Evolutionary conservation across 139 green algal species (phyloP).

Genomic region (Klebsormidium nitens): DNA sequence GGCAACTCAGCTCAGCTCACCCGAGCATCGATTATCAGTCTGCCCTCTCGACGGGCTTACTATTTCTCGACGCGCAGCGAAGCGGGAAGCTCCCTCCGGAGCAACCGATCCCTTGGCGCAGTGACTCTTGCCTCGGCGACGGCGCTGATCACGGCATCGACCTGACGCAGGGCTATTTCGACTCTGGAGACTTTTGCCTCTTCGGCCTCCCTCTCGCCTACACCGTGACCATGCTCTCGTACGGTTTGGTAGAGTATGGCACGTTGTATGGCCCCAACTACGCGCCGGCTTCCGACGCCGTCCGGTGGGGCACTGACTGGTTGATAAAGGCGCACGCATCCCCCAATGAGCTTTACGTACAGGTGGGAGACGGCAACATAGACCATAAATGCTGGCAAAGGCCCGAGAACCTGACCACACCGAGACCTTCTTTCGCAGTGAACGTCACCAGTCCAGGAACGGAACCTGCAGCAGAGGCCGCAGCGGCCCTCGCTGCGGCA

Average conservation of each 20-base stretch:
- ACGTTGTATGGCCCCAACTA: conserved; percentile 35
- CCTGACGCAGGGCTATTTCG: conserved; percentile 47
- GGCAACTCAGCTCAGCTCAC: too few species aligned
- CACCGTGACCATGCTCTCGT: conserved; percentile 34
- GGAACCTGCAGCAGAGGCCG: conserved; percentile 51
- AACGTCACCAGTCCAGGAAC: conserved; percentile 44
- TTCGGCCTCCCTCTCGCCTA: conserved; percentile 44
- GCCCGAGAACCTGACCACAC: conserved; percentile 50
- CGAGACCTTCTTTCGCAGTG: conserved; percentile 12
- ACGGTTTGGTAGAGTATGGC: conserved; percentile 35
- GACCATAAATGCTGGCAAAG: conserved; percentile 58
- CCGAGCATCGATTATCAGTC: too few species aligned
- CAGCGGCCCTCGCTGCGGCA: conserved; percentile 62
- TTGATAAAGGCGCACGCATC: conserved; percentile 43
- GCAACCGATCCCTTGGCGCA: conserved; percentile 47
- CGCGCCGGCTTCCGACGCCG: conserved; percentile 28
- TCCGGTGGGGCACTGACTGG: conserved; percentile 66
- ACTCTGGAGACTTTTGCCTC: conserved; percentile 50
- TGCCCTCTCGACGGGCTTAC: conserved; percentile 25
- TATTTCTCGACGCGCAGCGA: conserved; percentile 58
- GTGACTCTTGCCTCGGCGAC: conserved; percentile 43
- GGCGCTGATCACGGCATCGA: conserved; percentile 23
- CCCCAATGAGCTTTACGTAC: conserved; percentile 25
- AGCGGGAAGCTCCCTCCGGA: conserved; percentile 39
- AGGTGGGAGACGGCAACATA: conserved; percentile 24